Percentiles rank a stretch among this genome's conserved stretches.
These are phyloP conservation scores for Alternaria conjuncta DNA, from an alignment of 2,329 filamentous ascomycete genomes.

Conservation along the genomic window DNA sequence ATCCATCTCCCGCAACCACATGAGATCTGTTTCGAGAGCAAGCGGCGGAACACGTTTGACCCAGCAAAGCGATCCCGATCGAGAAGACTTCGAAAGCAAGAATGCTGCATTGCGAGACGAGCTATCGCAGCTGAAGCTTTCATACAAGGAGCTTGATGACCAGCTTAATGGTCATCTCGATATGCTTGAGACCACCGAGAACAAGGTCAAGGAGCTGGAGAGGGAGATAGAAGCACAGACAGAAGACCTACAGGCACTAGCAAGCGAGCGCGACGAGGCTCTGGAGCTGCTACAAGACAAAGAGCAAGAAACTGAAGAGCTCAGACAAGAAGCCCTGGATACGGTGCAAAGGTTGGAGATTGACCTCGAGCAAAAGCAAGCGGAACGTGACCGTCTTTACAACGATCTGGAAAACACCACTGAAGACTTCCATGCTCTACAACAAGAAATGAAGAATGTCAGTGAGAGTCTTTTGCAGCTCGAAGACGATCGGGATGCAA, in stretches of 20 bases:
- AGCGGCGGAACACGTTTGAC: slow-evolving; percentile 67
- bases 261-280: slow-evolving; percentile 86
- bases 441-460: slow-evolving; percentile 91
- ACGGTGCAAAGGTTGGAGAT: slow-evolving; percentile 64
- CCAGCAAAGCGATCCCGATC: slow-evolving; percentile 66
- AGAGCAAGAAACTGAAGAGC: slow-evolving; percentile 59
- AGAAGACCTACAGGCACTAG: slow-evolving; percentile 78
- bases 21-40: slow-evolving; percentile 74
- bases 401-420: slow-evolving; percentile 75
- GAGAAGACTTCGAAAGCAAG: slow-evolving; percentile 85
- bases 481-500: slow-evolving; percentile 86
- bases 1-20: slow-evolving; percentile 84
- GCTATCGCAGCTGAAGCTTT: slow-evolving; percentile 82
- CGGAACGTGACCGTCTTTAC: slow-evolving; percentile 73
- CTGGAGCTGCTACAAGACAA: slow-evolving; percentile 73
- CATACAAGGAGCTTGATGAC: slow-evolving; percentile 85
- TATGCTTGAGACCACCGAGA: slow-evolving; percentile 73
- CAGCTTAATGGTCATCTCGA: slow-evolving; percentile 80
- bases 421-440: slow-evolving; percentile 89
- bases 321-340: slow-evolving; percentile 65
- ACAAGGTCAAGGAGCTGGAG: slow-evolving; percentile 70
- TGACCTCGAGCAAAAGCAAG: slow-evolving; percentile 74
- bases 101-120: slow-evolving; percentile 85
- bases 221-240: slow-evolving; percentile 80
- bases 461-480: slow-evolving; percentile 85